Evolutionary conservation across 2,329 filamentous ascomycete genomes (phyloP).

Genomic region (Sclerotiophoma versabilis): DNA sequence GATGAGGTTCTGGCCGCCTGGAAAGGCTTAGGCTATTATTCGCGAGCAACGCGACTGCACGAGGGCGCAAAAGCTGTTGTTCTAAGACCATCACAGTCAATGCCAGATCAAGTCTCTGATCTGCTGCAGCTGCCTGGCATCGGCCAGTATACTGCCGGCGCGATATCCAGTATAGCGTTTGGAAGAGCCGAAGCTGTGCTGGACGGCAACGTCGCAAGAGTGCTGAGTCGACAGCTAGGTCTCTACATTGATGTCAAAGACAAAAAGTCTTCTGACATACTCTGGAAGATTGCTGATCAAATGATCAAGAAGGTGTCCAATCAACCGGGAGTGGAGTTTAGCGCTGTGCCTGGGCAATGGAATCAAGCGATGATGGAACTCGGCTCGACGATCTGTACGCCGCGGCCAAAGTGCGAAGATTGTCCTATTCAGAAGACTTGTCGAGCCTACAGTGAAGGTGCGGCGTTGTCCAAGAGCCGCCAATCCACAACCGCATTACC

Average conservation of each 20-base stretch:
- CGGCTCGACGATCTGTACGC: conserved; percentile 68
- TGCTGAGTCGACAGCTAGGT: conserved; percentile 67
- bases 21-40: conserved; percentile 70
- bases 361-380: conserved; percentile 72
- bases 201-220: conserved; percentile 68
- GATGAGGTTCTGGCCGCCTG: conserved; percentile 67
- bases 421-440: conserved; percentile 46
- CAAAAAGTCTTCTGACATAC: conserved; percentile 60
- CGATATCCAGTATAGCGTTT: conserved; percentile 69
- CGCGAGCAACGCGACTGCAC: conserved; percentile 67
- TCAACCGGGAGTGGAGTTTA: conserved; percentile 43
- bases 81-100: conserved; percentile 2
- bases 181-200: conserved; percentile 67
- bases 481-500: conserved; percentile 15
- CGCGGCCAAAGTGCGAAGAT: conserved; percentile 62
- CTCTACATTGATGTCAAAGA: conserved; percentile 64
- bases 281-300: conserved; percentile 66
- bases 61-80: conserved; percentile 63
- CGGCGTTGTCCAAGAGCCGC: conserved; percentile 26
- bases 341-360: conserved; percentile 65
- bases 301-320: conserved; percentile 61
- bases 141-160: conserved; percentile 68
- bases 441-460: conserved; percentile 43
- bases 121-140: conserved; percentile 65
- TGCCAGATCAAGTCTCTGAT: conserved; percentile 58